A percentile compares a stretch with the other conserved stretches of the same genome.
phyloP scores from a whole-genome alignment of 352 stramenopile genomes.

The Phytophthora capsici region DNA sequence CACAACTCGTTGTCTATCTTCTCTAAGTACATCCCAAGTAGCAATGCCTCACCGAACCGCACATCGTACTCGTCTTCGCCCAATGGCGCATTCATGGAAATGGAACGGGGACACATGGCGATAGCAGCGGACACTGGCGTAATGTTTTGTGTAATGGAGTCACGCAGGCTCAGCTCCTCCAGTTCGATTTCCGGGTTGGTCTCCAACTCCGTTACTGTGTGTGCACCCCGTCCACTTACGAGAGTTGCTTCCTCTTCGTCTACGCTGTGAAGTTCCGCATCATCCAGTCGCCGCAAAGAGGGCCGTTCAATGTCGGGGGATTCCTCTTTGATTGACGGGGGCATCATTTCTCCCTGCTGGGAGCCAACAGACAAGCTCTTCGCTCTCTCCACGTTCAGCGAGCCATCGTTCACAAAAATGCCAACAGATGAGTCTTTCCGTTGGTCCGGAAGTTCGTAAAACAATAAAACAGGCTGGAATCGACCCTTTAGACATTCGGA shows the following conservation, averaged over 20 bases:
- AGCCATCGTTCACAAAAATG: constrained; percentile 48
- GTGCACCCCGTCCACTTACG: constrained; percentile 14
- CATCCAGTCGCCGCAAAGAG: constrained; percentile 40
- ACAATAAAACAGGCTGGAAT: constrained; percentile 86
- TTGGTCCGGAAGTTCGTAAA: constrained; percentile 85
- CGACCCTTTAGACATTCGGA: constrained; percentile 76
- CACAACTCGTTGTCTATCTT: constrained; percentile 79
- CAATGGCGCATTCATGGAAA: constrained; percentile 67
- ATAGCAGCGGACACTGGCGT: constrained; percentile 77
- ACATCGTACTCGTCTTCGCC: constrained; percentile 80
- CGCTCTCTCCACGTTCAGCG: constrained; percentile 35
- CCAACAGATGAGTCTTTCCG: constrained; percentile 86
- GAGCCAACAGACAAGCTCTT: constrained; percentile 75
- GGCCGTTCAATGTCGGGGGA: constrained; percentile 44
- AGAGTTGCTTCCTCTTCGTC: constrained; percentile 38
- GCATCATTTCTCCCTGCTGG: constrained; percentile 53
- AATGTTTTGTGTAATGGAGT: constrained; percentile 76
- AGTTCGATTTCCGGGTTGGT: constrained; percentile 61
- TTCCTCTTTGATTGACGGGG: constrained; percentile 65
- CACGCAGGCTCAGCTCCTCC: constrained; percentile 52
- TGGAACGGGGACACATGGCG: constrained; percentile 79
- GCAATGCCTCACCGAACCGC: constrained; percentile 68
- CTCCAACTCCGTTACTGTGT: constrained; percentile 53
- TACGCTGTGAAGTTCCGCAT: constrained; percentile 39
- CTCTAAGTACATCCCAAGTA: constrained; percentile 85